These are phyloP conservation scores for Cercophora scortea DNA, from an alignment of 495 filamentous ascomycete species.

Conservation along the genomic window DNA sequence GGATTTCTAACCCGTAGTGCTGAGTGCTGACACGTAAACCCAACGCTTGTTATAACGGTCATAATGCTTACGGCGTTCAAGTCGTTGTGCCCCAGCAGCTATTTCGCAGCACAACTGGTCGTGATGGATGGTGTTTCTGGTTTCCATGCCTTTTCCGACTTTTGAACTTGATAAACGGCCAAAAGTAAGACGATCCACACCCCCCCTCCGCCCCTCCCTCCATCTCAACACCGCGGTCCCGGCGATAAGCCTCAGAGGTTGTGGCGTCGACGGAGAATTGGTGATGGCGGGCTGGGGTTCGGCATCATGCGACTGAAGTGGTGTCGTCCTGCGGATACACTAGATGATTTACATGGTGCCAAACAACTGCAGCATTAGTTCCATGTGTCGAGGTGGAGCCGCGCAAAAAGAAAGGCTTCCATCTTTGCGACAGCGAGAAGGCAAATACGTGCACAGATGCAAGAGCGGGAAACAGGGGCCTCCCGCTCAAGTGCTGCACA, in stretches of 20 bases:
- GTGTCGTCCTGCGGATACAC: constrained; percentile 15
- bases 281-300: constrained; percentile 1
- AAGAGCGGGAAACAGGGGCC: constrained; percentile 26
- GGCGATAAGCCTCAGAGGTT: too few species aligned
- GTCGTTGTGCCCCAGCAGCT: too few species aligned
- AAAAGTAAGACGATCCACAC: not conserved
- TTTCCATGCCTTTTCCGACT: too few species aligned
- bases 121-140: too few species aligned
- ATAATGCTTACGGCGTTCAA: too few species aligned
- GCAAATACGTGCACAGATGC: constrained; percentile 10
- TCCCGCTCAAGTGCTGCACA: constrained; percentile 12
- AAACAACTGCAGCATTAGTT: not conserved
- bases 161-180: too few species aligned
- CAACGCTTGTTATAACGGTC: too few species aligned
- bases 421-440: not conserved
- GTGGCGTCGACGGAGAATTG: not conserved
- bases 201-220: too few species aligned
- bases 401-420: constrained; percentile 3
- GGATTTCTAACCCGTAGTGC: too few species aligned
- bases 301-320: constrained; percentile 7
- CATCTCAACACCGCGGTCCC: not conserved
- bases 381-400: constrained; percentile 4
- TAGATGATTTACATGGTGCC: constrained; percentile 22
- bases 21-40: too few species aligned
- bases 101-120: too few species aligned